Base-by-base conservation (phyloP, 2,329 filamentous ascomycete species). In the Phaeosphaeria sp. region DNA sequence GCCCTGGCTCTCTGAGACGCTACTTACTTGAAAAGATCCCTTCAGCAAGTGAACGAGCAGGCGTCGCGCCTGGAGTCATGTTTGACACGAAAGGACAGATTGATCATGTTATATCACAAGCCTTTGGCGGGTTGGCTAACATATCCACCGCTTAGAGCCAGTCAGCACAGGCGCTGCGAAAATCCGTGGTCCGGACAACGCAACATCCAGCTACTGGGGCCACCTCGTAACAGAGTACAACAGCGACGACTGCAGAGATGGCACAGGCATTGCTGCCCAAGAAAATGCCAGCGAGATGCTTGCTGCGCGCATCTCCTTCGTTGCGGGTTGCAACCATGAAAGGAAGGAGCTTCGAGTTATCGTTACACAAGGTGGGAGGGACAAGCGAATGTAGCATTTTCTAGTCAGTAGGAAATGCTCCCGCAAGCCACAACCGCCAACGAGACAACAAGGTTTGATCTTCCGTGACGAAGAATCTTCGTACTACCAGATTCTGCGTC, bases 271-370 rank as follows among this genome's bases (percentile, higher is more conserved):
- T 56, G 58, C 57, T 63, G 54, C 55, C 60, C 60, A 56, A 64
- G 45, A 48, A 36, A 49, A 49, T 64, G 52, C 52, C 47, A 39
- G 30, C 49, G 20, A 51, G 40, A 59, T 63, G 60, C 56, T 65
- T 56, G 44, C 49, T 65, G 68, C 68, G 69, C 68, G 61, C 55
- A 67, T 67, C 67, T 71, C 64, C 67, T 63, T 56, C 43, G 45
- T 43, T 21, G 11, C 20, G 6, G 40, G 15, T 9, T n/a, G n/a
- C 17, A 21, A 40, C 45, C 18, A 48, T 11, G 27, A 24, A 20
- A 22, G 30, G 43, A 50, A 21, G 11, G 33, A 22, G 20, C n/a
- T 20, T 8, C 36, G 52, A 59, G n/a, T 36, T 49, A 36, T 21
- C 44, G 51, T 40, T 22, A 40, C 22, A 49, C 58, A 20, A 44